Evolutionary conservation across 1,284 basidiomycete species (phyloP).

Genomic region (Taiwanofungus camphoratus): DNA sequence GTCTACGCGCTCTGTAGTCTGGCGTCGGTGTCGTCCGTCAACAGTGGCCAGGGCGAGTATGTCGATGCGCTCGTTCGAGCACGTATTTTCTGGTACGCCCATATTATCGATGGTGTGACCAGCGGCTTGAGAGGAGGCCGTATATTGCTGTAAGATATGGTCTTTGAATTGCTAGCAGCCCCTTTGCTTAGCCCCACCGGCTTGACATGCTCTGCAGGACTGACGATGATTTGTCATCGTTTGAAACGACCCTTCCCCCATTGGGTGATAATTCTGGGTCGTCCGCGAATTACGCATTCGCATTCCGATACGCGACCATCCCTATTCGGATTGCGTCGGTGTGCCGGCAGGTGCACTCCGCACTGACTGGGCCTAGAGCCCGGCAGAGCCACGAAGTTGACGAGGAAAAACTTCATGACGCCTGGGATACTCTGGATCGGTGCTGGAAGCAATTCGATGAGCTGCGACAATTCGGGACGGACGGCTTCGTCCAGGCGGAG

Average conservation of each 20-base stretch:
- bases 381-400: slow-evolving; percentile 55
- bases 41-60: slow-evolving; percentile 46
- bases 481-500: slow-evolving; percentile 42
- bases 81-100: slow-evolving; percentile 81
- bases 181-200: slow-evolving; percentile 9
- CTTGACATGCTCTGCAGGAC: slow-evolving; percentile 33
- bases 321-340: slow-evolving; percentile 67
- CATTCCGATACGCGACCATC: slow-evolving; percentile 44
- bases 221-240: slow-evolving; percentile 63
- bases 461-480: slow-evolving; percentile 39
- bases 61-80: slow-evolving; percentile 64
- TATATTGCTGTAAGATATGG: slow-evolving; percentile 57
- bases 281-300: slow-evolving; percentile 32
- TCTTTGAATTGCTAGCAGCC: not conserved
- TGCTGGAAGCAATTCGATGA: slow-evolving; percentile 79
- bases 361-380: slow-evolving; percentile 71
- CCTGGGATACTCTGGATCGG: slow-evolving; percentile 76
- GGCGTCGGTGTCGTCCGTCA: slow-evolving; percentile 36
- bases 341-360: slow-evolving; percentile 70
- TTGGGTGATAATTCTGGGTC: slow-evolving; percentile 22
- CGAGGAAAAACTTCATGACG: slow-evolving; percentile 54
- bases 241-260: slow-evolving; percentile 51
- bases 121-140: slow-evolving; percentile 76
- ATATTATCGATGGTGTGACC: slow-evolving; percentile 76
- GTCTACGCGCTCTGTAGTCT: slow-evolving; percentile 68